Evolutionary conservation across 2,329 filamentous ascomycete species (phyloP), one percentile per base, ranked within the genome.

Genomic region (Aspergillus awamori): DNA sequence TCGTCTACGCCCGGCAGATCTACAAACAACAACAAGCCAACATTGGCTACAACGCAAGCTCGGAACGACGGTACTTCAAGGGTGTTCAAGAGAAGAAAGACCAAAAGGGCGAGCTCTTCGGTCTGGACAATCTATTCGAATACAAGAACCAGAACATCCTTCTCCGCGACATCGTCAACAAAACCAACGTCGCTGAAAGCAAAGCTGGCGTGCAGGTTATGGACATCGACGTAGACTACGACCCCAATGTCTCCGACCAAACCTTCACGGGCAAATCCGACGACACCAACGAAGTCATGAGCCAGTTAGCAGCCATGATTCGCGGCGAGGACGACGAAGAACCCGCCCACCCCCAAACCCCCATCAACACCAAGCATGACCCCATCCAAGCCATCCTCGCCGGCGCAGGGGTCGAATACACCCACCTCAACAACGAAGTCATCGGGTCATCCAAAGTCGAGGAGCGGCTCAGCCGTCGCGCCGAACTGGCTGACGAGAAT

Each of bases 21-120:
- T 99, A 99, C 83, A 99, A 99, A 76, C 95, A 99, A 73, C 95
- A 99, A 71, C 95, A 98, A 78, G 94, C 95, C 26, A 98, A 97
- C 71, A 98, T 99, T 61, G 95, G 92, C 0, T 98, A 99, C 76
- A 96, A 89, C 36, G 95, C 95, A 0, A 96, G 92, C 0, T 90
- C 89, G 5, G 95, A 99, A 76, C 88, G 95, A 3, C 87, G 95
- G 1, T 99, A 99, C 76, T 99, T 99, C 80, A 93, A 90, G 67
- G 95, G 95, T 43, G 92, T 98, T 0, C 94, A 97, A 77, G 89
- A 96, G 63, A 87, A 92, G 66, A 87, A 86, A 24, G 86, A 86
- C 28, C 88, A 93, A 65, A 94, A 94, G 68, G 95, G 95, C 15
- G 95, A 99, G 75, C 92, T 99, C 22, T 99, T 99, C 68, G 95